These are phyloP conservation scores for Lignosus rhinocerotis DNA, from an alignment of 1,284 basidiomycete genomes.

Conservation along the genomic window DNA sequence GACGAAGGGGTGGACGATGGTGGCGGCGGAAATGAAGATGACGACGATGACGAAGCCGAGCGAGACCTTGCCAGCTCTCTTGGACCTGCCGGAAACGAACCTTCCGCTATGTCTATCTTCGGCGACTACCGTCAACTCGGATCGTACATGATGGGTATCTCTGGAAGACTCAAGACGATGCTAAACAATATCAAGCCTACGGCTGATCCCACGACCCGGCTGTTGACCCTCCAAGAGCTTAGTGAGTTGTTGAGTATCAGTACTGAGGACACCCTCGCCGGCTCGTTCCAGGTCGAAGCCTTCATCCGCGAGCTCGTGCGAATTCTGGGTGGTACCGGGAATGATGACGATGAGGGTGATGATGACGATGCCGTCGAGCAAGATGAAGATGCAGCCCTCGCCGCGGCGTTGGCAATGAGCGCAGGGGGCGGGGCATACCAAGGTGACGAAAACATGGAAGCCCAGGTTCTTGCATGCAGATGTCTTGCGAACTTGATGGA, in stretches of 20 bases:
- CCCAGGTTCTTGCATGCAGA: slow-evolving; percentile 90
- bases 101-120: slow-evolving; percentile 75
- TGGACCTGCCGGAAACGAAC: slow-evolving; percentile 58
- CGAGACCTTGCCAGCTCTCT: slow-evolving; percentile 33
- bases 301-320: slow-evolving; percentile 93
- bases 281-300: slow-evolving; percentile 90
- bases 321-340: slow-evolving; percentile 85
- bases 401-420: slow-evolving; percentile 80
- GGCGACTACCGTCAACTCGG: slow-evolving; percentile 85
- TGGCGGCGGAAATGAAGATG: slow-evolving; percentile 44
- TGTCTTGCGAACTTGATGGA: slow-evolving; percentile 97
- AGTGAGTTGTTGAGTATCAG: slow-evolving; percentile 95
- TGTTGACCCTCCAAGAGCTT: slow-evolving; percentile 91
- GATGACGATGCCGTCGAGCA: slow-evolving; percentile 58
- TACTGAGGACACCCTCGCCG: slow-evolving; percentile 95
- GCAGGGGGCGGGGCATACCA: slow-evolving; percentile 59
- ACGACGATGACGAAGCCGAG: slow-evolving; percentile 45
- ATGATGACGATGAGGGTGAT: slow-evolving; percentile 69
- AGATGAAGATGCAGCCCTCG: slow-evolving; percentile 84
- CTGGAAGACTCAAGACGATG: slow-evolving; percentile 87
- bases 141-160: slow-evolving; percentile 87
- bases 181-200: slow-evolving; percentile 86
- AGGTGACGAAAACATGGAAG: slow-evolving; percentile 86
- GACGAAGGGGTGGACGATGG: slow-evolving; percentile 47
- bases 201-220: slow-evolving; percentile 78